Conservation (phyloP, 2,329 filamentous ascomycete species). For the Fusarium sp. region DNA sequence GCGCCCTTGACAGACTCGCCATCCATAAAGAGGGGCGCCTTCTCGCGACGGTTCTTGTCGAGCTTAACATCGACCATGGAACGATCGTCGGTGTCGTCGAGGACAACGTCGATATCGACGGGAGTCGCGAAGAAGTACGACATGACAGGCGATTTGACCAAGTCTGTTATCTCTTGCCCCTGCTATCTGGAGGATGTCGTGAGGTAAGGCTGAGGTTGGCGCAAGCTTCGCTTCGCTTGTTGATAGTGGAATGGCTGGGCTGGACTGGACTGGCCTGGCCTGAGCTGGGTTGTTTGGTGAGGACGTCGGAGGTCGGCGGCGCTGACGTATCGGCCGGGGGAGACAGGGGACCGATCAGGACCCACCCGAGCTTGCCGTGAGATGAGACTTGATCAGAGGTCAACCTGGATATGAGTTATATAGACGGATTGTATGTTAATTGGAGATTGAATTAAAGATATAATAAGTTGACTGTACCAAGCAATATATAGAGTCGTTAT, state of each 20-base stretch:
- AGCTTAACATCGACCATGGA: conserved; percentile 97
- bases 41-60: conserved; percentile 97
- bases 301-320: conserved; percentile 38
- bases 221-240: conserved; percentile 15
- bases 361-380: conserved; percentile 42
- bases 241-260: conserved; percentile 37
- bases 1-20: conserved; percentile 97
- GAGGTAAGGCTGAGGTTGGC: conserved; percentile 35
- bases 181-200: conserved; percentile 6
- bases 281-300: conserved; percentile 25
- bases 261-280: conserved; percentile 6
- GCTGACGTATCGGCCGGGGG: conserved; percentile 51
- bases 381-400: not conserved
- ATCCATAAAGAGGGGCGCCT: conserved; percentile 96
- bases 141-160: conserved; percentile 65
- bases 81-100: conserved; percentile 93
- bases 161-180: conserved; percentile 2
- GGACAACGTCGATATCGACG: conserved; percentile 98
- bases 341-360: conserved; percentile 39
- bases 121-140: conserved; percentile 98
- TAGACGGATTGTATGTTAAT: not conserved
- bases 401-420: not conserved
- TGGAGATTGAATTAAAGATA: not conserved
- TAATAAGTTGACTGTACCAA: too few relatives aligned
- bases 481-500: not conserved